These are phyloP conservation scores for Akanthomyces muscarius DNA, from an alignment of 2,329 filamentous ascomycete species.

Conservation along the genomic window DNA sequence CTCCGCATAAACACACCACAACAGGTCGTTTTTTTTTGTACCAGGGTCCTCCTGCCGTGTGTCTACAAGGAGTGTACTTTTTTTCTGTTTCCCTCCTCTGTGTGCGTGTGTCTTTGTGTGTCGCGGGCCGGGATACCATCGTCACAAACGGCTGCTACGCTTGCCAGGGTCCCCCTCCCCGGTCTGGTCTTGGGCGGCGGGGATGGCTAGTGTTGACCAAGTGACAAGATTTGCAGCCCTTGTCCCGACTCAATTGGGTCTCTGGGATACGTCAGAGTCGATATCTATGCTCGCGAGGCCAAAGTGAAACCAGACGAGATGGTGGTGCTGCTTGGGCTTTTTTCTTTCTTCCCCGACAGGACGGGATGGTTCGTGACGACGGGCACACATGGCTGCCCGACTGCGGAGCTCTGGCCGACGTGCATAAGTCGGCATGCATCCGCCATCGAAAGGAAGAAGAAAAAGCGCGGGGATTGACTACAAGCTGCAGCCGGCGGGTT, in stretches of 20 bases:
- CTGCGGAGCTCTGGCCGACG: slow-evolving; percentile 15
- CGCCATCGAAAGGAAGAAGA: not conserved
- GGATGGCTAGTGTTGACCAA: slow-evolving; percentile 13
- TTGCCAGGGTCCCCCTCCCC: slow-evolving; percentile 7
- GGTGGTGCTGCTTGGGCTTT: not conserved
- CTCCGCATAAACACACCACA: slow-evolving; percentile 13
- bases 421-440: slow-evolving; percentile 10
- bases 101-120: not conserved
- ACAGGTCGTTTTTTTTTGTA: not conserved
- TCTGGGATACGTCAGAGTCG: slow-evolving; percentile 1
- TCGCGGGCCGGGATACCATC: not conserved
- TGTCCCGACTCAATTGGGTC: not conserved
- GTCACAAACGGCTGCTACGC: slow-evolving; percentile 6
- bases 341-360: not conserved
- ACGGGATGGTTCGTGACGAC: slow-evolving; percentile 1
- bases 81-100: not conserved
- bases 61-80: not conserved
- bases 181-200: slow-evolving; percentile 10
- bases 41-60: slow-evolving; percentile 7
- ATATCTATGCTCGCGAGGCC: not conserved
- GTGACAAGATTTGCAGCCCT: slow-evolving; percentile 1
- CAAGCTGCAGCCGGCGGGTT: not conserved
- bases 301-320: not conserved
- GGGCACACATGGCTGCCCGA: slow-evolving; percentile 13
- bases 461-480: not conserved